Evolutionary conservation across 2,329 filamentous ascomycete species (phyloP).

Genomic region (Seiridium unicorne): DNA sequence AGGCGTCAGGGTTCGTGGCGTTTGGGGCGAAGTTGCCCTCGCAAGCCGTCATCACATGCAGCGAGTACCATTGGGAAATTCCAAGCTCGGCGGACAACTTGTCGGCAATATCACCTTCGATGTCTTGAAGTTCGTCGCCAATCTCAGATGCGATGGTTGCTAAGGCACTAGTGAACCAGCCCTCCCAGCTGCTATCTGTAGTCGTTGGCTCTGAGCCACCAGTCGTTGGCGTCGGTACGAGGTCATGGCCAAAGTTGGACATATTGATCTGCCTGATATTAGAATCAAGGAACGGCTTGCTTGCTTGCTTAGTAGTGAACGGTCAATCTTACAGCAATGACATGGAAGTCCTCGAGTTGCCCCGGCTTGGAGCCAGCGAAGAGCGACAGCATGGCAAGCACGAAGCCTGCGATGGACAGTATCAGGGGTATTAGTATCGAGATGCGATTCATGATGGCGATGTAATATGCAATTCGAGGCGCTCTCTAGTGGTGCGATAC

Average conservation of each 20-base stretch:
- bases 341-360: slow-evolving; percentile 35
- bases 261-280: slow-evolving; percentile 35
- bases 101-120: slow-evolving; percentile 38
- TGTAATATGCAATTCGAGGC: background rate
- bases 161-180: slow-evolving; percentile 17
- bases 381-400: slow-evolving; percentile 33
- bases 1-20: slow-evolving; percentile 31
- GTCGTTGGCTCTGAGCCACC: slow-evolving; percentile 19
- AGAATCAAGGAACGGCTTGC: background rate
- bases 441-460: slow-evolving; percentile 3
- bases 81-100: slow-evolving; percentile 40
- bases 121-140: slow-evolving; percentile 36
- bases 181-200: slow-evolving; percentile 19
- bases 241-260: slow-evolving; percentile 36
- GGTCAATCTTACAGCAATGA: slow-evolving; percentile 32
- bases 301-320: background rate
- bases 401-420: slow-evolving; percentile 31
- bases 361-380: slow-evolving; percentile 35
- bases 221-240: slow-evolving; percentile 26
- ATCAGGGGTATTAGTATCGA: slow-evolving; percentile 28
- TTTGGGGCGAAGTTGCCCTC: slow-evolving; percentile 45
- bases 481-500: background rate
- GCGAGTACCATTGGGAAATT: slow-evolving; percentile 49
- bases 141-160: slow-evolving; percentile 30
- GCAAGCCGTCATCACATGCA: slow-evolving; percentile 48